A percentile compares a stretch with the other conserved stretches of the same genome.
Evolutionary conservation across 169 alveolate genomes (phyloP).

Genomic region (Sarcocystis neurona): DNA sequence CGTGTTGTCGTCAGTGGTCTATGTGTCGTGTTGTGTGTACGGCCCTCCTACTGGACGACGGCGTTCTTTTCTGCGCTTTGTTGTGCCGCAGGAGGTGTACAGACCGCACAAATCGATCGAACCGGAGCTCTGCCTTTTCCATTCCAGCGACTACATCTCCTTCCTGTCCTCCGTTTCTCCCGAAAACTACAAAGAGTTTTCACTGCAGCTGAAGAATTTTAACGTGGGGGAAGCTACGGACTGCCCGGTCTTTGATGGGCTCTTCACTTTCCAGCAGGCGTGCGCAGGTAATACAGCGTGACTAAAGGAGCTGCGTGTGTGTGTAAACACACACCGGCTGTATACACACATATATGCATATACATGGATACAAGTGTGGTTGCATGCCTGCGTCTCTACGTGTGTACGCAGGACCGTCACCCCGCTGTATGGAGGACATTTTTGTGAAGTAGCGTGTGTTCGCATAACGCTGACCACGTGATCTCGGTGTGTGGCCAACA

Average conservation of each 20-base stretch:
- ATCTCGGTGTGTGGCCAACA: too few species aligned
- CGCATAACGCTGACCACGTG: too few species aligned
- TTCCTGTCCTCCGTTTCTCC: slow-evolving; percentile 81
- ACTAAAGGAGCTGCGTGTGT: background rate
- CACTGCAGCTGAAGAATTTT: slow-evolving; percentile 86
- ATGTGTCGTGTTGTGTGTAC: too few species aligned
- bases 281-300: slow-evolving; percentile 82
- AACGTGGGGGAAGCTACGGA: slow-evolving; percentile 96
- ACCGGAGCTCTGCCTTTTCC: slow-evolving; percentile 94
- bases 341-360: too few species aligned
- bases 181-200: slow-evolving; percentile 66
- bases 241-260: slow-evolving; percentile 98
- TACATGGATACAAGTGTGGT: too few species aligned
- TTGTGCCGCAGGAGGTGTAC: slow-evolving; percentile 70
- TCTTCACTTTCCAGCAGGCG: slow-evolving; percentile 95
- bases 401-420: too few species aligned
- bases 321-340: background rate
- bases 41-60: too few species aligned
- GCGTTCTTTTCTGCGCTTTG: slow-evolving; percentile 44
- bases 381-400: too few species aligned
- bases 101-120: slow-evolving; percentile 96
- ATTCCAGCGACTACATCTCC: slow-evolving; percentile 93
- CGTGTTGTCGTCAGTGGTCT: too few species aligned
- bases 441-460: too few species aligned
- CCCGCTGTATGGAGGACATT: too few species aligned